These are phyloP conservation scores for Debaryomyces coudertii DNA, from an alignment of 1,139 yeast species.

Conservation along the genomic window DNA sequence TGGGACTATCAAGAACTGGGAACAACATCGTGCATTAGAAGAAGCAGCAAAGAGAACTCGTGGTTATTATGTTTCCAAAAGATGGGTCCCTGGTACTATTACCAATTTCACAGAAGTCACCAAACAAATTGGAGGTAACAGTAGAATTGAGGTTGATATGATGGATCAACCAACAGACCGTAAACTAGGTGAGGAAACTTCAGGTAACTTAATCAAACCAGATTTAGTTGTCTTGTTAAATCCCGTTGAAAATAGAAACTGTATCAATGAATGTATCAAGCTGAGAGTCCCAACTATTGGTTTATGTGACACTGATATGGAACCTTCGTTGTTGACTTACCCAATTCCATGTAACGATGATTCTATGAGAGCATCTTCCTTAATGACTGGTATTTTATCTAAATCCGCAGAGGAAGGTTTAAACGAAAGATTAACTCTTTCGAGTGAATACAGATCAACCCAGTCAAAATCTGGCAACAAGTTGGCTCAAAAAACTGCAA, in stretches of 20 bases:
- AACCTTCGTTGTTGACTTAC: conserved; percentile 85
- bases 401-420: conserved; percentile 84
- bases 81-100: conserved; percentile 96
- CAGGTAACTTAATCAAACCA: conserved; percentile 65
- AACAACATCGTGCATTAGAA: conserved; percentile 71
- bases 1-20: conserved; percentile 76
- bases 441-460: conserved; percentile 31
- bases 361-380: conserved; percentile 77
- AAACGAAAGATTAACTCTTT: conserved; percentile 51
- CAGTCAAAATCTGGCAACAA: conserved; percentile 7
- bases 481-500: conserved; percentile 9
- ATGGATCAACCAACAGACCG: conserved; percentile 56
- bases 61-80: conserved; percentile 79
- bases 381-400: conserved; percentile 81
- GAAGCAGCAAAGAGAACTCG: conserved; percentile 77
- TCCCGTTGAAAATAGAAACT: conserved; percentile 84
- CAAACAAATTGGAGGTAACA: conserved; percentile 70
- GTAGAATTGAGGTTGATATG: conserved; percentile 48
- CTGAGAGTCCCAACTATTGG: conserved; percentile 92
- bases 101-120: conserved; percentile 83
- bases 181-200: conserved; percentile 49
- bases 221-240: conserved; percentile 85
- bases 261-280: conserved; percentile 79
- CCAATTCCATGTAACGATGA: conserved; percentile 98
- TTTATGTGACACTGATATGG: conserved; percentile 89